Evolutionary conservation across 139 green algal genomes (phyloP).

Genomic region (Diplosphaera chodatii): DNA sequence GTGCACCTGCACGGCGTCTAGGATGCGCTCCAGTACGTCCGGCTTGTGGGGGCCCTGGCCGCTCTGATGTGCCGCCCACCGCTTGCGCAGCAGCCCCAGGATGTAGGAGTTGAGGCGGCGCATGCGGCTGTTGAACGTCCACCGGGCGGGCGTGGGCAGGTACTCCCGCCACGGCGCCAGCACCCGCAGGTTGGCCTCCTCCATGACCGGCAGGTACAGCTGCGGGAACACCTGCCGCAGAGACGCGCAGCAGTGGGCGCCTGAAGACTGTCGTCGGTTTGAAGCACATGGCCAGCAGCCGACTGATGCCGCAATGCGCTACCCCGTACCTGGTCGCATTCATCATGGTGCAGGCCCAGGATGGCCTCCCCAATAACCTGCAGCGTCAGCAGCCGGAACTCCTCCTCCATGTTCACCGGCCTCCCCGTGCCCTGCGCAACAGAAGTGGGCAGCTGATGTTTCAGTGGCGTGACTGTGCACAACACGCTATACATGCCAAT

Average conservation of each 20-base stretch:
- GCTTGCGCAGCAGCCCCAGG: slow-evolving; percentile 39
- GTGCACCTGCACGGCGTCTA: slow-evolving; percentile 51
- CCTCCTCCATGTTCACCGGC: slow-evolving; percentile 76
- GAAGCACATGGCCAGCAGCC: too few relatives aligned
- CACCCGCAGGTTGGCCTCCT: slow-evolving; percentile 80
- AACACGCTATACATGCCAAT: too few relatives aligned
- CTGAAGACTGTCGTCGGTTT: too few relatives aligned
- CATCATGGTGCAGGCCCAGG: slow-evolving; percentile 72
- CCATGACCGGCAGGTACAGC: slow-evolving; percentile 93
- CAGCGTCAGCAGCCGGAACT: slow-evolving; percentile 87
- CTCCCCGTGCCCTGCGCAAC: slow-evolving; percentile 4
- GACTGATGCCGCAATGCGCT: too few relatives aligned
- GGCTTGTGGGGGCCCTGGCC: slow-evolving; percentile 8
- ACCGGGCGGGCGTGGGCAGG: slow-evolving; percentile 37
- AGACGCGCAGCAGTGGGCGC: neutral
- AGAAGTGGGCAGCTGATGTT: too few relatives aligned
- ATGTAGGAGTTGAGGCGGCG: slow-evolving; percentile 76
- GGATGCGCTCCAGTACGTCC: slow-evolving; percentile 79
- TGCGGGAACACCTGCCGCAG: slow-evolving; percentile 75
- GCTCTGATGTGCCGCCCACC: slow-evolving; percentile 21
- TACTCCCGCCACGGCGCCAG: slow-evolving; percentile 79
- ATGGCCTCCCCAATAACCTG: slow-evolving; percentile 91
- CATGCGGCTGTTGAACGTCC: slow-evolving; percentile 38
- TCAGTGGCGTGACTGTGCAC: too few relatives aligned
- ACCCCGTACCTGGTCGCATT: slow-evolving; percentile 77